Percentiles rank a stretch among this genome's conserved stretches.
Evolutionary conservation across 2,329 filamentous ascomycete species (phyloP).

Genomic region (Ophiostoma sp.): DNA sequence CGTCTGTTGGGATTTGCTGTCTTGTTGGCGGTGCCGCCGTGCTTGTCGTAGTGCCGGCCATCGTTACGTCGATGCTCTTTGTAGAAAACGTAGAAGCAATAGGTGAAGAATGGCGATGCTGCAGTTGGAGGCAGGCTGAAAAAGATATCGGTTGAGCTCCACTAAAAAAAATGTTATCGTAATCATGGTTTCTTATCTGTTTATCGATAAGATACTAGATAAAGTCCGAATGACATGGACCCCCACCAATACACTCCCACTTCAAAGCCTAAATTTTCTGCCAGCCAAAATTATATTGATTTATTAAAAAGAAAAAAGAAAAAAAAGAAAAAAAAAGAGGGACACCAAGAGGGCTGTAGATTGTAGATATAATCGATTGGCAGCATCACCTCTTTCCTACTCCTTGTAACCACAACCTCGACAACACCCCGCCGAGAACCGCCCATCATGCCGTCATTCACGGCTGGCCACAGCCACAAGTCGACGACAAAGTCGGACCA

Average conservation of each 20-base stretch:
- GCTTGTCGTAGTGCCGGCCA: slow-evolving; percentile 19
- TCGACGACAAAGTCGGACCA: slow-evolving; percentile 83
- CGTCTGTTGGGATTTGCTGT: neutral
- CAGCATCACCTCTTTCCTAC: neutral
- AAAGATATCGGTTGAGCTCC: slow-evolving; percentile 11
- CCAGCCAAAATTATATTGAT: slow-evolving; percentile 1
- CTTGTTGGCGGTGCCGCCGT: slow-evolving; percentile 10
- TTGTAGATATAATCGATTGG: slow-evolving; percentile 7
- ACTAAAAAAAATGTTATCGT: slow-evolving; percentile 23
- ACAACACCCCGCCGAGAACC: neutral
- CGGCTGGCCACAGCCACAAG: slow-evolving; percentile 74
- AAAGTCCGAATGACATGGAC: neutral
- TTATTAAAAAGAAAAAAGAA: neutral
- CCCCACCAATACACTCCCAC: slow-evolving; percentile 16
- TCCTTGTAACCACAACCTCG: neutral
- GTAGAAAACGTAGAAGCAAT: neutral
- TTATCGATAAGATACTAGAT: slow-evolving; percentile 17
- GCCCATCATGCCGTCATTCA: slow-evolving; percentile 29
- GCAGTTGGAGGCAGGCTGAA: neutral
- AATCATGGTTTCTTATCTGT: slow-evolving; percentile 4
- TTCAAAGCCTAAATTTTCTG: slow-evolving; percentile 18
- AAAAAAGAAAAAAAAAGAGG: slow-evolving; percentile 17
- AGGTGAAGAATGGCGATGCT: neutral
- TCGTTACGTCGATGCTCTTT: neutral
- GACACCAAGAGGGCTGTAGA: slow-evolving; percentile 8